Evolutionary conservation across 108 stramenopile species (phyloP).

Genomic region (Discostella stelligeroides): DNA sequence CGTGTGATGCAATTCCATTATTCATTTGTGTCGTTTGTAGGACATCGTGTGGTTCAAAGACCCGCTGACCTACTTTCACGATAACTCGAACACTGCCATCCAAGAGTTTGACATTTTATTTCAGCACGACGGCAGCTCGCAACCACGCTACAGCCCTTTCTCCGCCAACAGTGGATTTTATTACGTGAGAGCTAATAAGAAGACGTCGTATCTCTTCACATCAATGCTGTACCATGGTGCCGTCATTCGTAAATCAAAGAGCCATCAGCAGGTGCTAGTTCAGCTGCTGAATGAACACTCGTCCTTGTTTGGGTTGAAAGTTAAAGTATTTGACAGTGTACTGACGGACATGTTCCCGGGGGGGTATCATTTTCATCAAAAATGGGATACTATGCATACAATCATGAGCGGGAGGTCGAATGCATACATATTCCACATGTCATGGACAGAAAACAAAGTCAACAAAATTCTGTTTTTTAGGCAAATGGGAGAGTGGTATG

Average conservation of each 20-base stretch:
- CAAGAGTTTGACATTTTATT: slow-evolving; percentile 57
- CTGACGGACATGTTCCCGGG: slow-evolving; percentile 49
- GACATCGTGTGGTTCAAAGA: slow-evolving; percentile 46
- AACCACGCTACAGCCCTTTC: slow-evolving; percentile 50
- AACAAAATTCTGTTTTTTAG: slow-evolving; percentile 55
- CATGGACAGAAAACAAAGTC: slow-evolving; percentile 55
- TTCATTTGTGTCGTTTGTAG: background rate
- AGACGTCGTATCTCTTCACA: slow-evolving; percentile 52
- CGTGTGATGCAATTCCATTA: background rate
- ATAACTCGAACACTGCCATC: slow-evolving; percentile 35
- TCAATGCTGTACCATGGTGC: slow-evolving; percentile 48
- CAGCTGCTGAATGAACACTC: slow-evolving; percentile 51
- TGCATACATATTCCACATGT: slow-evolving; percentile 54
- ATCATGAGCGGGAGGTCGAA: slow-evolving; percentile 39
- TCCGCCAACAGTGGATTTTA: slow-evolving; percentile 68
- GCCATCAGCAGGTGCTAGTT: slow-evolving; percentile 53
- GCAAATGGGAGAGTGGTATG: slow-evolving; percentile 73
- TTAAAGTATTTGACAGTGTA: slow-evolving; percentile 54
- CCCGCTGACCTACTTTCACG: slow-evolving; percentile 47
- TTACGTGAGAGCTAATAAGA: slow-evolving; percentile 53
- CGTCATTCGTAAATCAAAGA: slow-evolving; percentile 28
- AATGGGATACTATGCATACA: slow-evolving; percentile 45
- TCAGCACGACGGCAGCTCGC: slow-evolving; percentile 62
- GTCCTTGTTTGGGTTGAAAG: slow-evolving; percentile 50
- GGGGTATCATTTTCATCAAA: slow-evolving; percentile 49